Evolutionary conservation across 2,329 filamentous ascomycete genomes (phyloP), one percentile per base, ranked within the genome.

Genomic region (Trichoderma gracile): DNA sequence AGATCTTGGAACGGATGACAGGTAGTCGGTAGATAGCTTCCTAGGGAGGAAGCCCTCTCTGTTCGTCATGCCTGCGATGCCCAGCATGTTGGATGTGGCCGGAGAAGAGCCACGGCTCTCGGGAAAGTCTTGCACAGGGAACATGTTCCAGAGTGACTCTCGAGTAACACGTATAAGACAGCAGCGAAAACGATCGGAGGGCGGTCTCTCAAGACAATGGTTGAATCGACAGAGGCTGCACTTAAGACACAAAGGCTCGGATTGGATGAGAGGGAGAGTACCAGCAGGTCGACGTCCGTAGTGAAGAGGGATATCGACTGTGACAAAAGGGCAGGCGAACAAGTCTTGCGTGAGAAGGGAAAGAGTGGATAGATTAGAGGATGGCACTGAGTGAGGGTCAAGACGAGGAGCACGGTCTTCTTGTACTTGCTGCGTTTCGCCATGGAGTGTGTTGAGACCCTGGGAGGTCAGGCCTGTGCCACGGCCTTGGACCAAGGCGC

Each of bases 351-450:
- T 60, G 54, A 65, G 63, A 64, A 61, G 56, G 55, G 67, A 69
- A 68, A 56, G 64, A 67, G 66, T 62, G 61, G 64, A 65, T 60
- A 45, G 50, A 46, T 58, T 64, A 50, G 60, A 61, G 64, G 65
- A 69, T 69, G 66, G 67, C 62, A 67, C 68, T 61, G 67, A 65
- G 69, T 52, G 62, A 67, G 65, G 64, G 65, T 64, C 58, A 65
- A 64, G 23, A 65, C 65, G 71, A 73, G 71, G 74, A 71, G 65
- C 49, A 59, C 60, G 62, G 65, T 65, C 69, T 68, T 75, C 72
- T 76, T 76, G 73, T 75, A 75, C 69, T 70, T 63, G 25, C 54
- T 15, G 60, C 52, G 49, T 67, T 52, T 40, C 45, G 64, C 66
- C 67, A 64, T 57, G 57, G 63, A 65, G 66, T 68, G 33, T 12